Conservation (phyloP, 2,329 filamentous ascomycete genomes). For the Pyrenochaeta sp. region DNA sequence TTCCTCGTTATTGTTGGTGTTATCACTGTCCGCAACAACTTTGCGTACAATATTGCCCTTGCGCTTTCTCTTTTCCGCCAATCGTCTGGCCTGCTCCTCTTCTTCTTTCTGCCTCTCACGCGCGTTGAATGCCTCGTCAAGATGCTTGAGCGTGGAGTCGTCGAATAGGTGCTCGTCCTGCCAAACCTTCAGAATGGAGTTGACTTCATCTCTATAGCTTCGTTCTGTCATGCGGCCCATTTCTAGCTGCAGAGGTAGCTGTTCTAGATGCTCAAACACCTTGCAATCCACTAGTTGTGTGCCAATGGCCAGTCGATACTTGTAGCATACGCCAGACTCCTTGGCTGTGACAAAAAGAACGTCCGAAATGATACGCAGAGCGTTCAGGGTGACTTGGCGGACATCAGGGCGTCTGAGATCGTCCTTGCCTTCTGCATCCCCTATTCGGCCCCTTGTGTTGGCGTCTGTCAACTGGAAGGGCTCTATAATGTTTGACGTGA, state of each 20-base stretch:
- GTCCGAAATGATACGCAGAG: constrained; percentile 81
- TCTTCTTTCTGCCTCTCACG: constrained; percentile 51
- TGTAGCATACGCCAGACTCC: constrained; percentile 64
- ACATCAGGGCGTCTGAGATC: constrained; percentile 30
- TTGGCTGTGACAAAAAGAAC: constrained; percentile 71
- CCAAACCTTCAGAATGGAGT: constrained; percentile 46
- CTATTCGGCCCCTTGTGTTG: constrained; percentile 62
- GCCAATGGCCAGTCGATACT: constrained; percentile 84
- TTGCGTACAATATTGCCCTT: constrained; percentile 25
- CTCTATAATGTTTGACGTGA: constrained; percentile 80
- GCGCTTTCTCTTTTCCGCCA: constrained; percentile 59
- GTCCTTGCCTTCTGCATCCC: constrained; percentile 29
- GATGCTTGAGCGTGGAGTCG: constrained; percentile 26
- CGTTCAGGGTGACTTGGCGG: constrained; percentile 55
- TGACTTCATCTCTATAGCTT: constrained; percentile 43
- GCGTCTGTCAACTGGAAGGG: constrained; percentile 78
- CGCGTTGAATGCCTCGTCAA: constrained; percentile 41
- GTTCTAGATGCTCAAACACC: constrained; percentile 78
- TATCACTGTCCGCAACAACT: constrained; percentile 7
- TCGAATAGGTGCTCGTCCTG: constrained; percentile 45
- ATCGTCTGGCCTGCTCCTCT: constrained; percentile 72
- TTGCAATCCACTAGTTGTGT: constrained; percentile 71
- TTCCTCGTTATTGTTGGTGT: constrained; percentile 21
- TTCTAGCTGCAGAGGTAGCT: constrained; percentile 72
- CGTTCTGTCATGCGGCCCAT: constrained; percentile 86